Conservation (phyloP, 2,329 filamentous ascomycete species). For the Fusarium pseudonygamai region DNA sequence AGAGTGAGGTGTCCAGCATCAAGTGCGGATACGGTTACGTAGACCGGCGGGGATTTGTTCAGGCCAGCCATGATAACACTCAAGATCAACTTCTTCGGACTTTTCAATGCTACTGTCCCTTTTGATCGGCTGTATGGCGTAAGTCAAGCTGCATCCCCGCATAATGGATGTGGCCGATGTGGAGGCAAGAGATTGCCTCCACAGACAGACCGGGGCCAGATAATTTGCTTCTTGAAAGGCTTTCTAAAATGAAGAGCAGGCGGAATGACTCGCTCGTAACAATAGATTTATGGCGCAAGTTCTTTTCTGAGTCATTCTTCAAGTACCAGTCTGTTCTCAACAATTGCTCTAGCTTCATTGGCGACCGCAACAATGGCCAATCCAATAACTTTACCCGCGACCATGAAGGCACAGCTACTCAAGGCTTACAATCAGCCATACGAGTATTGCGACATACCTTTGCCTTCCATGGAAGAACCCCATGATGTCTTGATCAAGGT, state of each 20-base stretch:
- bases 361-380: not conserved
- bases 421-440: not conserved
- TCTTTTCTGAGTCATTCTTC: not conserved
- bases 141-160: not conserved
- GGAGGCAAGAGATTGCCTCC: not conserved
- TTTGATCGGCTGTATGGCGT: not conserved
- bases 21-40: not conserved
- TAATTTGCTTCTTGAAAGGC: not conserved
- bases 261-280: not conserved
- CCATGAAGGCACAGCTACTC: not conserved
- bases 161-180: not conserved
- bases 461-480: not conserved
- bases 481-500: not conserved
- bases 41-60: not conserved
- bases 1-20: not conserved
- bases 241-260: not conserved
- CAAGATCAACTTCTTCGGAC: not conserved
- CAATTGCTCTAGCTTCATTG: not conserved
- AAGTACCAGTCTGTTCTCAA: not conserved
- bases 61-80: not conserved
- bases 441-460: not conserved
- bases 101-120: not conserved
- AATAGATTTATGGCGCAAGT: not conserved
- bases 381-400: not conserved
- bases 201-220: not conserved